Base-by-base conservation (phyloP, 2,329 filamentous ascomycete genomes). In the Arthrobotrys musiformis region DNA sequence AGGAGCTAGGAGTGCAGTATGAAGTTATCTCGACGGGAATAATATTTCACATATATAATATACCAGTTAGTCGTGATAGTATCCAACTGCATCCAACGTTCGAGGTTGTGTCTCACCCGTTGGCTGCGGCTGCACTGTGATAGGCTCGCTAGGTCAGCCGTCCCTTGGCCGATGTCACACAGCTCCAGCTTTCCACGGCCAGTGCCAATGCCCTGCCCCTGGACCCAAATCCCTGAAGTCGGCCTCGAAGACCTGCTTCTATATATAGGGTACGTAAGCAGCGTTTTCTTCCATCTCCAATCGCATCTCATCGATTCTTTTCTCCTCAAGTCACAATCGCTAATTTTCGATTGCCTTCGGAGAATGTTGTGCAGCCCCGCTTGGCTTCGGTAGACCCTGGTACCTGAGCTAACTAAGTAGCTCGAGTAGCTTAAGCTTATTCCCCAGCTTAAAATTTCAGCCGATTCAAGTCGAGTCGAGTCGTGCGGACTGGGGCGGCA, bases 91-190 rank as follows among this genome's bases (percentile, higher is more conserved):
- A 19, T 44, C 15, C 40, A 44, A 44, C 40, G 7, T 44, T 44
- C 17, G 9, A 44, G 40, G n/a, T 6, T 22, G 17, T 11, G 15
- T 56, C 37, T 35, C 33, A 8, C 56, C 17, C 19, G 56, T 42
- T 61, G 35, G 56, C n/a, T 28, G 56, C 56, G 26, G 26, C 22
- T 15, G 13, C 5, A 24, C 61, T 15, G 15, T 54, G 62, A 66
- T 66, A 66, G 62, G 62, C 48, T 54, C 62, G 62, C 60, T 63
- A 30, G n/a, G 60, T 46, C 26, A 50, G 67, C 64, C 67, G 52
- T 62, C 54, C 56, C 67, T 70, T 70, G 67, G 67, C 67, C 24
- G 56, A 70, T 62, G 67, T 63, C 67, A 62, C 67, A 62, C 56
- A 13, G 30, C n/a, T 19, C 52, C 56, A 35, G 26, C 17, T n/a